Percentiles rank a stretch among this genome's conserved stretches.
These are phyloP conservation scores for Cryphonectria parasitica DNA, from an alignment of 2,329 filamentous ascomycete species.

Conservation along the genomic window DNA sequence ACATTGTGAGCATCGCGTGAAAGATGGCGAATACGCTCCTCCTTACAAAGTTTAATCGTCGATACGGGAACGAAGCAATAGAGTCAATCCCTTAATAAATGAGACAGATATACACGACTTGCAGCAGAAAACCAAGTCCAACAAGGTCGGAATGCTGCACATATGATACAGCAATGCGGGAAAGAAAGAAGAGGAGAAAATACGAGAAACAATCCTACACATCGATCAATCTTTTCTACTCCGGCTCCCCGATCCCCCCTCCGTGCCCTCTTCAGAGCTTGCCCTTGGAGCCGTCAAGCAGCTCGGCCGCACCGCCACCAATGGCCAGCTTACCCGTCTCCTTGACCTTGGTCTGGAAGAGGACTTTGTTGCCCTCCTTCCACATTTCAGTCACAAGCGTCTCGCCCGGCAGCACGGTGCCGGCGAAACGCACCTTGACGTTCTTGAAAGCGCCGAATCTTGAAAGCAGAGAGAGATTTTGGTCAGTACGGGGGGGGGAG, in stretches of 20 bases:
- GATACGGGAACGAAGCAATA: background rate
- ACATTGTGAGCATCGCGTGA: background rate
- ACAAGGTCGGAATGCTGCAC: background rate
- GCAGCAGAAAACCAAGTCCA: background rate
- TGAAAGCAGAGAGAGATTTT: background rate
- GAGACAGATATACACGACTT: background rate
- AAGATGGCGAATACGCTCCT: background rate
- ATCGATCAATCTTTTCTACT: background rate
- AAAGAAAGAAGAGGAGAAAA: background rate
- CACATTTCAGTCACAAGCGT: slow-evolving; percentile 95
- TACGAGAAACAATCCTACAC: background rate
- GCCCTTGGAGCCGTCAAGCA: slow-evolving; percentile 49
- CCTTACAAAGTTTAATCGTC: background rate
- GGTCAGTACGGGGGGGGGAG: slow-evolving; percentile 4
- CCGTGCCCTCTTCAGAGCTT: slow-evolving; percentile 33
- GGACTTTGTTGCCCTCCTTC: slow-evolving; percentile 78
- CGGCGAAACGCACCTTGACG: slow-evolving; percentile 90
- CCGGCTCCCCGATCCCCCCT: background rate
- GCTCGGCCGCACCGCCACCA: slow-evolving; percentile 77
- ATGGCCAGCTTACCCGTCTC: slow-evolving; percentile 92
- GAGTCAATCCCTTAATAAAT: background rate
- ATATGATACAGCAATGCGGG: background rate
- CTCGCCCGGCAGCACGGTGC: slow-evolving; percentile 82
- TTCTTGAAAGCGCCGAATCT: slow-evolving; percentile 80
- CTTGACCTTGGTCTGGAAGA: slow-evolving; percentile 88